A percentile compares a stretch with the other conserved stretches of the same genome.
Conservation (phyloP, 78 protist genomes). For the Mastigamoeba balamuthi region DNA sequence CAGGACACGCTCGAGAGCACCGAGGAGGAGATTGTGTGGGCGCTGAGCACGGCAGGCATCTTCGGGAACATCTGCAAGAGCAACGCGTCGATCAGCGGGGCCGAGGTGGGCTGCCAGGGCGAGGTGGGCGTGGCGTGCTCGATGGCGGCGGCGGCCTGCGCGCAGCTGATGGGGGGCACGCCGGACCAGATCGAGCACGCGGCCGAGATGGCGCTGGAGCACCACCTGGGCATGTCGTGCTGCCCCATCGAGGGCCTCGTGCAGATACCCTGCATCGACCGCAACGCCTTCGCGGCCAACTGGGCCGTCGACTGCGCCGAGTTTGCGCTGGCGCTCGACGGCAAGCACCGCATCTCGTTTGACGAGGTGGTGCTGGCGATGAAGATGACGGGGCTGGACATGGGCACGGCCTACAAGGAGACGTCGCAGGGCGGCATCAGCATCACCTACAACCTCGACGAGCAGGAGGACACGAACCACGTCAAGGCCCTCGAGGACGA, state of each 20-base stretch:
- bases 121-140: conserved; percentile 47
- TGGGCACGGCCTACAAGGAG: conserved; percentile 12
- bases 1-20: not conserved
- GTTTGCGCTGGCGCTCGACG: conserved; percentile 13
- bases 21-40: conserved; percentile 28
- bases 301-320: conserved; percentile 13
- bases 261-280: conserved; percentile 47
- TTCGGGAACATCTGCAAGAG: conserved; percentile 30
- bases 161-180: conserved; percentile 22
- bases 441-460: conserved; percentile 1
- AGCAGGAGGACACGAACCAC: no score
- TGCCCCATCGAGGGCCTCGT: conserved; percentile 36
- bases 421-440: conserved; percentile 26
- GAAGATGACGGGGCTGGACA: conserved; percentile 28
- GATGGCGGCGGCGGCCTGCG: conserved; percentile 38
- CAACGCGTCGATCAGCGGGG: conserved; percentile 34
- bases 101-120: conserved; percentile 57
- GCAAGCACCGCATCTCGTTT: not conserved
- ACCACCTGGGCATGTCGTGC: conserved; percentile 40
- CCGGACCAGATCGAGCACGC: conserved; percentile 25
- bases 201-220: conserved; percentile 20
- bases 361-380: conserved; percentile 26
- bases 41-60: conserved; percentile 16
- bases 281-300: conserved; percentile 31
- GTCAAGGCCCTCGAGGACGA: no score